Evolutionary conservation across 306 rosid species (phyloP).

Genomic region (Aeschynomene evenia): DNA sequence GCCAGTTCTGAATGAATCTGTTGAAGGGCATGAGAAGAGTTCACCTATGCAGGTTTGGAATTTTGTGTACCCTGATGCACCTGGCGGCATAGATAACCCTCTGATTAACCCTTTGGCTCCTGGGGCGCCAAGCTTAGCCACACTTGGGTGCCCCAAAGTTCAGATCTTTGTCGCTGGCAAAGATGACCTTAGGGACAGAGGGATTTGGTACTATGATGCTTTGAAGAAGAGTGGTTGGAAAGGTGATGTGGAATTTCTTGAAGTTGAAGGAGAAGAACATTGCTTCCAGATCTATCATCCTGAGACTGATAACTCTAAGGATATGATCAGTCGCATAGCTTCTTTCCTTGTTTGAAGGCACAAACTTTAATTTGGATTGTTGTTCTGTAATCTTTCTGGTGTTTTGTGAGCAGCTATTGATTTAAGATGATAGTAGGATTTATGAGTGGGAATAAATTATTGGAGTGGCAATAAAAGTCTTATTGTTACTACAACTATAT

Average conservation of each 20-base stretch:
- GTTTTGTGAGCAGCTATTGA: neutral
- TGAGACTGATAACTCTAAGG: constrained; percentile 37
- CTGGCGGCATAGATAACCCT: constrained; percentile 43
- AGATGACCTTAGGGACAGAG: constrained; percentile 49
- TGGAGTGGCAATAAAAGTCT: neutral
- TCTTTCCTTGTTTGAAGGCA: constrained; percentile 42
- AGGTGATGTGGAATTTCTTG: constrained; percentile 43
- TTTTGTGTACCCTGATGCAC: constrained; percentile 41
- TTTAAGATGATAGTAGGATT: neutral
- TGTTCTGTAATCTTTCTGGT: neutral
- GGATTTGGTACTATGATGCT: constrained; percentile 39
- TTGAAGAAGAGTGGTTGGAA: constrained; percentile 50
- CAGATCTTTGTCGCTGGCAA: constrained; percentile 40
- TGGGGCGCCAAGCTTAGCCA: constrained; percentile 43
- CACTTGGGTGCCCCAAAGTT: constrained; percentile 34
- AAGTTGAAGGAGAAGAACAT: constrained; percentile 44
- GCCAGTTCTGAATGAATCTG: constrained; percentile 33
- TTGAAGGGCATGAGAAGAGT: constrained; percentile 26
- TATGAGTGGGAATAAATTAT: neutral
- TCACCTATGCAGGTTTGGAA: constrained; percentile 31
- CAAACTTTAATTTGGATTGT: neutral
- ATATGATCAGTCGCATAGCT: constrained; percentile 37
- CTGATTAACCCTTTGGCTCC: constrained; percentile 43
- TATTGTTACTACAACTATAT: too few species aligned
- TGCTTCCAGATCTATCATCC: constrained; percentile 39